Percentiles rank a stretch among this genome's conserved stretches.
phyloP scores from a whole-genome alignment of 805 yeast species.

The Candida adriatica region DNA sequence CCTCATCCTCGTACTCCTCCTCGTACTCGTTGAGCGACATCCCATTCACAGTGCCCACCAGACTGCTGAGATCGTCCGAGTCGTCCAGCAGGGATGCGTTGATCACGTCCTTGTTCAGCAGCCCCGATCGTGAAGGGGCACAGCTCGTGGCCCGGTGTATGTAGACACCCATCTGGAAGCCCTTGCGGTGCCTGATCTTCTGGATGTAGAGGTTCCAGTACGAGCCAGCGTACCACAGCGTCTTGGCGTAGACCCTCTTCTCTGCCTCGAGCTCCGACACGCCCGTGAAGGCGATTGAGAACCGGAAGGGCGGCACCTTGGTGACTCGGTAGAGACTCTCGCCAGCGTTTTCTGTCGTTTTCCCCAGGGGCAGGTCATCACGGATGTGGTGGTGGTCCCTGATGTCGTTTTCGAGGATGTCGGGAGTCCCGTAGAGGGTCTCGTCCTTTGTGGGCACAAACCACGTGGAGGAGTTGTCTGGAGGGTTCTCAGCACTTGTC shows the following conservation, averaged over 20 bases:
- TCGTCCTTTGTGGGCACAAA: constrained; percentile 41
- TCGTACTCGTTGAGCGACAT: constrained; percentile 9
- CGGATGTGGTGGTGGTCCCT: constrained; percentile 19
- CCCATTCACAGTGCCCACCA: constrained; percentile 7
- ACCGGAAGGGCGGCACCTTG: constrained; percentile 45
- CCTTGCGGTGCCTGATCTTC: constrained; percentile 35
- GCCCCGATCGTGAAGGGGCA: constrained; percentile 32
- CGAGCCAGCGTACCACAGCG: constrained; percentile 57
- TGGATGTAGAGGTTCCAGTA: constrained; percentile 53
- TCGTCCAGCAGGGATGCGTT: constrained; percentile 3
- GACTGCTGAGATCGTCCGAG: constrained; percentile 5
- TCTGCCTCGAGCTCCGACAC: constrained; percentile 38
- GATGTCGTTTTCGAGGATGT: constrained; percentile 25
- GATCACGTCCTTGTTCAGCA: constrained; percentile 33
- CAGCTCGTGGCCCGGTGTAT: constrained; percentile 41
- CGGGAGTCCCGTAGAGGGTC: constrained; percentile 39
- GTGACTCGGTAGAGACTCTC: constrained; percentile 29
- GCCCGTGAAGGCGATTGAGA: constrained; percentile 44
- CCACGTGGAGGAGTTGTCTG: constrained; percentile 28
- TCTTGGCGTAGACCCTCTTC: constrained; percentile 42
- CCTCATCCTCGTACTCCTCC: constrained; percentile 15
- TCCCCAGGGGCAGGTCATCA: constrained; percentile 15
- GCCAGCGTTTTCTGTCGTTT: constrained; percentile 16
- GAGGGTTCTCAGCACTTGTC: constrained; percentile 22
- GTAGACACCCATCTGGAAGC: constrained; percentile 49